Evolutionary conservation across 495 filamentous ascomycete genomes (phyloP).

Genomic region (Aspergillus panamensis): DNA sequence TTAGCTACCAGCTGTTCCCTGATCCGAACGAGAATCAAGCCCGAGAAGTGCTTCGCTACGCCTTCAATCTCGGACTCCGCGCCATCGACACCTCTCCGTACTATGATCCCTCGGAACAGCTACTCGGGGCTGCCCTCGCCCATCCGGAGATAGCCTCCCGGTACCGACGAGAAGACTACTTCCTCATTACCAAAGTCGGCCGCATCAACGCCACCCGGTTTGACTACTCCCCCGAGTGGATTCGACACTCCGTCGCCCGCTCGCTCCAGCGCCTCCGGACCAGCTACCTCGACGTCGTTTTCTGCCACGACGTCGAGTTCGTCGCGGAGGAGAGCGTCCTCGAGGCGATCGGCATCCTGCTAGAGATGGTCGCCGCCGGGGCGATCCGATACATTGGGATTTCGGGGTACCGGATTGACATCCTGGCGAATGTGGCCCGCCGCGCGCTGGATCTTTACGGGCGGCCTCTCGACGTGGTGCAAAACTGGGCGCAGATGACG

Average conservation of each 20-base stretch:
- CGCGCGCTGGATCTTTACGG: background rate
- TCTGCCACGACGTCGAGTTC: slow-evolving; percentile 14
- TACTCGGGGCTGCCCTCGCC: slow-evolving; percentile 5
- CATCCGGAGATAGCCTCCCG: slow-evolving; percentile 1
- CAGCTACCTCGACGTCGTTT: slow-evolving; percentile 12
- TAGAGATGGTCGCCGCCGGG: slow-evolving; percentile 7
- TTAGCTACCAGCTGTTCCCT: slow-evolving; percentile 7
- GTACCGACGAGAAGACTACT: slow-evolving; percentile 6
- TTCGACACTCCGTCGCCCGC: slow-evolving; percentile 8
- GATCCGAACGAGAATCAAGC: slow-evolving; percentile 4
- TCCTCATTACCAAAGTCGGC: slow-evolving; percentile 12
- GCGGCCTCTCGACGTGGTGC: slow-evolving; percentile 9
- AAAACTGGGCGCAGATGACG: slow-evolving; percentile 17
- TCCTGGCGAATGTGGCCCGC: slow-evolving; percentile 1
- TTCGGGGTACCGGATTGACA: slow-evolving; percentile 11
- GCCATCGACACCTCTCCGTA: slow-evolving; percentile 13
- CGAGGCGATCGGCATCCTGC: slow-evolving; percentile 6
- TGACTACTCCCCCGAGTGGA: slow-evolving; percentile 9
- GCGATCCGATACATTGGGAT: slow-evolving; percentile 11
- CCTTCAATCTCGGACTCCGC: slow-evolving; percentile 3
- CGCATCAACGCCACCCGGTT: slow-evolving; percentile 10
- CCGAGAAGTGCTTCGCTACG: slow-evolving; percentile 7
- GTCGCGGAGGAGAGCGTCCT: slow-evolving; percentile 6
- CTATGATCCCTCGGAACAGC: slow-evolving; percentile 12
- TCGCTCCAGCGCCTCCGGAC: slow-evolving; percentile 6